Evolutionary conservation across 495 filamentous ascomycete genomes (phyloP).

Genomic region (Aspergillus nidulans): DNA sequence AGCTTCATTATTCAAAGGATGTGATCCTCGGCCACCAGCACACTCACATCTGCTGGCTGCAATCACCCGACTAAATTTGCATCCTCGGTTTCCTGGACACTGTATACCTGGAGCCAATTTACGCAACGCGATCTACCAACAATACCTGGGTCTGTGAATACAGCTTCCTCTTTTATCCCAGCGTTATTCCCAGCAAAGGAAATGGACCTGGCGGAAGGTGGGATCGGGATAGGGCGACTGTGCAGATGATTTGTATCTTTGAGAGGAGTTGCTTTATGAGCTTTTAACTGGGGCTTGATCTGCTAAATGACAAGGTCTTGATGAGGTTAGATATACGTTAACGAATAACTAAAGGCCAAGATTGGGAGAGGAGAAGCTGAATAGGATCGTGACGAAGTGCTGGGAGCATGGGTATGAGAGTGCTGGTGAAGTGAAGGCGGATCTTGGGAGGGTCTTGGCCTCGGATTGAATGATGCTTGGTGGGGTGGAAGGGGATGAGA

Average conservation of each 20-base stretch:
- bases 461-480: not conserved
- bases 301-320: not conserved
- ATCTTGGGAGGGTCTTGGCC: too few relatives aligned
- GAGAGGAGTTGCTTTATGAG: not conserved
- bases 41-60: not conserved
- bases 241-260: not conserved
- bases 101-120: not conserved
- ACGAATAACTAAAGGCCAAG: too few relatives aligned
- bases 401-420: too few relatives aligned
- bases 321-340: too few relatives aligned
- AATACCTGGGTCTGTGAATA: not conserved
- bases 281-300: not conserved
- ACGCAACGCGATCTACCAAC: not conserved
- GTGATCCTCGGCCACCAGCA: not conserved
- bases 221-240: not conserved
- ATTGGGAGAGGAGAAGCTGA: too few relatives aligned
- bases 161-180: not conserved
- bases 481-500: not conserved
- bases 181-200: not conserved
- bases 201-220: not conserved
- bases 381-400: too few relatives aligned
- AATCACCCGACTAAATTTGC: not conserved
- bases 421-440: too few relatives aligned
- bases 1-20: not conserved
- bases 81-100: not conserved